Conservation (phyloP, 768 basidiomycete genomes). For the Naganishia kalamii region DNA sequence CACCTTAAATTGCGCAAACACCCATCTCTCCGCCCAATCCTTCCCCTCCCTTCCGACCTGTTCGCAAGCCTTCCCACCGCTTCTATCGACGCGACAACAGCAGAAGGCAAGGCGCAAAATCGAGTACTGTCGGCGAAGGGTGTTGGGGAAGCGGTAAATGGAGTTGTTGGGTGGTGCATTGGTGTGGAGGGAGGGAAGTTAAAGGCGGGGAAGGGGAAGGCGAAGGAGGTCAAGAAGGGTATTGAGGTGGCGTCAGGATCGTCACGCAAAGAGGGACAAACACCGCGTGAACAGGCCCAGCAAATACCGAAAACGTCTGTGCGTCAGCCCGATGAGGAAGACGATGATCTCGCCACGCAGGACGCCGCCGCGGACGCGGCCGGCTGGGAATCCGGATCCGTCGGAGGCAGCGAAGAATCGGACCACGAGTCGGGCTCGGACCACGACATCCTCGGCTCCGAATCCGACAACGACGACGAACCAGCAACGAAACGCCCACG, state of each 20-base stretch:
- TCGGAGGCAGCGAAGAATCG: conserved; percentile 30
- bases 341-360: conserved; percentile 36
- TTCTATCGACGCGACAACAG: conserved; percentile 13
- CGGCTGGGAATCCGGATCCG: conserved; percentile 47
- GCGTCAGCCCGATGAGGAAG: conserved; percentile 18
- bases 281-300: conserved; percentile 32
- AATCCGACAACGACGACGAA: conserved; percentile 26
- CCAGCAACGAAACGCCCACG: not conserved
- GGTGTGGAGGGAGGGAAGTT: conserved; percentile 38
- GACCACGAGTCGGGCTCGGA: conserved; percentile 29
- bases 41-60: conserved; percentile 52
- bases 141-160: conserved; percentile 58
- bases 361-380: conserved; percentile 33
- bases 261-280: conserved; percentile 3
- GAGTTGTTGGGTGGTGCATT: conserved; percentile 53
- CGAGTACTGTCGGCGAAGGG: conserved; percentile 70
- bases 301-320: conserved; percentile 29
- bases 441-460: conserved; percentile 25
- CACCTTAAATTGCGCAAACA: conserved; percentile 69
- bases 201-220: conserved; percentile 30
- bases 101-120: conserved; percentile 59
- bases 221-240: conserved; percentile 25
- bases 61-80: conserved; percentile 26
- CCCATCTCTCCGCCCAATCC: conserved; percentile 54
- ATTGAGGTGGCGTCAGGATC: conserved; percentile 23